These are phyloP conservation scores for Filobasidium floriforme DNA, from an alignment of 768 basidiomycete species.

Conservation along the genomic window DNA sequence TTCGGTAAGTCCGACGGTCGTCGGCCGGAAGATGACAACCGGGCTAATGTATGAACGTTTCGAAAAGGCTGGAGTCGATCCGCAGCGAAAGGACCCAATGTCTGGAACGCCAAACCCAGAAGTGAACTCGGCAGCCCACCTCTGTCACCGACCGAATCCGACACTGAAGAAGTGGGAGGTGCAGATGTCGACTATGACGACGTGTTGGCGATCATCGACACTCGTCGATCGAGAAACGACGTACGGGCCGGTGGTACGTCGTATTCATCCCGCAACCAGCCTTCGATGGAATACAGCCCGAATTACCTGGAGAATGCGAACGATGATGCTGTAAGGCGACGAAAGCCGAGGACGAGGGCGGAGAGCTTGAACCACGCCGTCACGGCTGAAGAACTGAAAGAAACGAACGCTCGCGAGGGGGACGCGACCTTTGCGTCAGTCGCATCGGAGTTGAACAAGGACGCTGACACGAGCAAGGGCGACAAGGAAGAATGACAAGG, in stretches of 20 bases:
- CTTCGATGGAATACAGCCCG: background rate
- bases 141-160: conserved; percentile 66
- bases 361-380: background rate
- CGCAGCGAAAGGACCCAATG: conserved; percentile 69
- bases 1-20: conserved; percentile 54
- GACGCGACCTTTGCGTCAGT: conserved; percentile 1
- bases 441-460: background rate
- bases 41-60: background rate
- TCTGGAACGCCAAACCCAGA: conserved; percentile 59
- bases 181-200: conserved; percentile 87
- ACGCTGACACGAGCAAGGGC: background rate
- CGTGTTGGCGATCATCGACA: conserved; percentile 45
- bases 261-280: background rate
- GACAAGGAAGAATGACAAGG: background rate
- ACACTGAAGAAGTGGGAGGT: conserved; percentile 56
- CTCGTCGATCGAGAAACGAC: background rate
- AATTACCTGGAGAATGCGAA: background rate
- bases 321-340: background rate
- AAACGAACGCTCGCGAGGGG: background rate
- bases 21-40: background rate
- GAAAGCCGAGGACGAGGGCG: background rate
- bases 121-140: conserved; percentile 56
- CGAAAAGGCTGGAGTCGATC: conserved; percentile 62
- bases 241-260: background rate
- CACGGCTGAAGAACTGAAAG: background rate